Percentiles rank a stretch among this genome's conserved stretches.
Conservation (phyloP, 2,329 filamentous ascomycete species). For the Corinectria fuckeliana region DNA sequence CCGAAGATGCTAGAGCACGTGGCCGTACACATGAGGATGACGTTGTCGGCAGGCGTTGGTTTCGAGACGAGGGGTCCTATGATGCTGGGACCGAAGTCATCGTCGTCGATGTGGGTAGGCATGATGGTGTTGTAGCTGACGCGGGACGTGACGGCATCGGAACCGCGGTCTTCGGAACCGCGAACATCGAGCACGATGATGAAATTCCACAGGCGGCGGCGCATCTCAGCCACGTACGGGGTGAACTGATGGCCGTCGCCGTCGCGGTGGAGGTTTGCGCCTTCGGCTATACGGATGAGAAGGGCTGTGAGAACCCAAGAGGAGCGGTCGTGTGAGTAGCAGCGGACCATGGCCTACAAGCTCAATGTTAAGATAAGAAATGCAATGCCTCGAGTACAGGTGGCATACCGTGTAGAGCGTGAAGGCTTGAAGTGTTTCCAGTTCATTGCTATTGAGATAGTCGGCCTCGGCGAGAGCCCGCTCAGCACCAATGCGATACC, state of each 20-base stretch:
- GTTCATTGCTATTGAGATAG: slow-evolving; percentile 49
- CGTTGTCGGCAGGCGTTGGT: slow-evolving; percentile 49
- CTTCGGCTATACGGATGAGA: slow-evolving; percentile 52
- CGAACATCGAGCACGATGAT: slow-evolving; percentile 66
- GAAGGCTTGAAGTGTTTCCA: slow-evolving; percentile 51
- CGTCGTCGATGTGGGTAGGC: slow-evolving; percentile 62
- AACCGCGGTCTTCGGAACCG: slow-evolving; percentile 60
- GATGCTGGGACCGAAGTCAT: slow-evolving; percentile 52
- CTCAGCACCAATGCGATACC: slow-evolving; percentile 46
- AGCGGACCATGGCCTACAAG: slow-evolving; percentile 46
- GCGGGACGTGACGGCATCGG: slow-evolving; percentile 50
- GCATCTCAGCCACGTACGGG: slow-evolving; percentile 64
- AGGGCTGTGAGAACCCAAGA: slow-evolving; percentile 52
- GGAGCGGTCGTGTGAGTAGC: slow-evolving; percentile 45
- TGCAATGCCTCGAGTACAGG: not conserved
- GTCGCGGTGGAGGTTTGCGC: slow-evolving; percentile 51
- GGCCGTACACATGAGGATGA: slow-evolving; percentile 49
- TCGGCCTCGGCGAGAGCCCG: slow-evolving; percentile 49
- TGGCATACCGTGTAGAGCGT: slow-evolving; percentile 46
- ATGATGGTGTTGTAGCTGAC: slow-evolving; percentile 54
- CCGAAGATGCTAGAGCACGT: slow-evolving; percentile 50
- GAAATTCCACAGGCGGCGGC: slow-evolving; percentile 67
- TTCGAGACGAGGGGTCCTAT: slow-evolving; percentile 43
- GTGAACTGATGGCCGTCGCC: slow-evolving; percentile 44
- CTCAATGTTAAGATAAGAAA: not conserved